Percentiles rank a stretch among this genome's conserved stretches.
Evolutionary conservation across 768 basidiomycete species (phyloP).

Genomic region (Mycena chlorophos): DNA sequence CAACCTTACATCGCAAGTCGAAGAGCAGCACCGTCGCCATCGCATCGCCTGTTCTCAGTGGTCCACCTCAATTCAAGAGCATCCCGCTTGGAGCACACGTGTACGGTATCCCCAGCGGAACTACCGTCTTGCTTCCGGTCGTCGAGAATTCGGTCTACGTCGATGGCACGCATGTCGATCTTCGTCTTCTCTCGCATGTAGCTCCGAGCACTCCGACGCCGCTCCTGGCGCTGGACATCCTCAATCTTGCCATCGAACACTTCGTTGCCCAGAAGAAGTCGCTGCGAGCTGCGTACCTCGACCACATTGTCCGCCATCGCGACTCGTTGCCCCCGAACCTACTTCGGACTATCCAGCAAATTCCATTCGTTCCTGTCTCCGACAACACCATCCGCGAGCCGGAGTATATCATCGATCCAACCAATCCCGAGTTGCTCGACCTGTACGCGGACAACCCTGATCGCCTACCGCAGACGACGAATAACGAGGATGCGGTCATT

Average conservation of each 20-base stretch:
- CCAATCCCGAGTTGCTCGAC: constrained; percentile 13
- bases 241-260: constrained; percentile 29
- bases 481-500: constrained; percentile 7
- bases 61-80: neutral
- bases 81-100: constrained; percentile 11
- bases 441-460: constrained; percentile 19
- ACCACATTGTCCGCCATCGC: constrained; percentile 27
- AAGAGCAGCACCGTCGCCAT: constrained; percentile 10
- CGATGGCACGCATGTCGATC: constrained; percentile 25
- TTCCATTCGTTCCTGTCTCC: constrained; percentile 30
- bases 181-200: constrained; percentile 27
- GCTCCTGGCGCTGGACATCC: constrained; percentile 27
- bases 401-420: constrained; percentile 19
- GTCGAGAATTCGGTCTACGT: constrained; percentile 29
- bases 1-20: constrained; percentile 16
- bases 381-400: constrained; percentile 13
- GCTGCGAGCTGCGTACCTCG: constrained; percentile 30
- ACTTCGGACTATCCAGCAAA: constrained; percentile 25
- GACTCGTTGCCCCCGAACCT: constrained; percentile 28
- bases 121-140: constrained; percentile 26
- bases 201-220: constrained; percentile 20
- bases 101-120: constrained; percentile 14
- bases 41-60: neutral
- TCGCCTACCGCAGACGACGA: constrained; percentile 18
- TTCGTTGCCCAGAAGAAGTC: constrained; percentile 30